A percentile compares a stretch with the other conserved stretches of the same genome.
phyloP scores from a whole-genome alignment of 2,329 filamentous ascomycete species.

The Hypoxylon sp. region DNA sequence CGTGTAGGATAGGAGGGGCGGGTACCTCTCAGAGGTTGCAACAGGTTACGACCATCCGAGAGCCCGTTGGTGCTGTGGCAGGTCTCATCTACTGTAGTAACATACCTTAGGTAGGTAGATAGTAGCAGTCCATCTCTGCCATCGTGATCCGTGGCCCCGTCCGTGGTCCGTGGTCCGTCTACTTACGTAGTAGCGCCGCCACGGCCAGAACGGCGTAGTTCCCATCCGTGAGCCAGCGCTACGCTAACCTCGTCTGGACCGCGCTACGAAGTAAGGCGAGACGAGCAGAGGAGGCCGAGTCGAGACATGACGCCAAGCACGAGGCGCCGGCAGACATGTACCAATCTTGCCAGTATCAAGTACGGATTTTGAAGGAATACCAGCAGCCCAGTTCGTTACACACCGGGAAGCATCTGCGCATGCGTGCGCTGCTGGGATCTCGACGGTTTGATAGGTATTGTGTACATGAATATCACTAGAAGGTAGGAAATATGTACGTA shows the following conservation, averaged over 20 bases:
- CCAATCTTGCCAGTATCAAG: neutral
- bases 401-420: constrained; percentile 19
- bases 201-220: neutral
- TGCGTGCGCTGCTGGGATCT: neutral
- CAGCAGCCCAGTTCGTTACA: neutral
- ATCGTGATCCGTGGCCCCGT: no score
- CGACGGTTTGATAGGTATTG: no score
- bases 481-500: no score
- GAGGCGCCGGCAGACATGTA: constrained; percentile 2
- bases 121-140: no score
- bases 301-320: constrained; percentile 19
- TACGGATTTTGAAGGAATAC: neutral
- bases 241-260: constrained; percentile 28
- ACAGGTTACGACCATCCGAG: constrained; percentile 3
- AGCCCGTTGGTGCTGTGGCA: no score
- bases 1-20: constrained; percentile 21
- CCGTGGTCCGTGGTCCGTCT: constrained; percentile 28
- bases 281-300: constrained; percentile 27
- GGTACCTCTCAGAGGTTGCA: constrained; percentile 21
- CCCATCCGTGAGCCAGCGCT: constrained; percentile 11
- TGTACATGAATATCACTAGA: neutral
- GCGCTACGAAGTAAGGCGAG: constrained; percentile 35
- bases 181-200: constrained; percentile 11
- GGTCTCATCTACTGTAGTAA: no score
- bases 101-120: no score